A percentile compares a stretch with the other conserved stretches of the same genome.
These are phyloP conservation scores for Dendrobium catenatum DNA, from an alignment of 106 monocot species.

Conservation along the genomic window DNA sequence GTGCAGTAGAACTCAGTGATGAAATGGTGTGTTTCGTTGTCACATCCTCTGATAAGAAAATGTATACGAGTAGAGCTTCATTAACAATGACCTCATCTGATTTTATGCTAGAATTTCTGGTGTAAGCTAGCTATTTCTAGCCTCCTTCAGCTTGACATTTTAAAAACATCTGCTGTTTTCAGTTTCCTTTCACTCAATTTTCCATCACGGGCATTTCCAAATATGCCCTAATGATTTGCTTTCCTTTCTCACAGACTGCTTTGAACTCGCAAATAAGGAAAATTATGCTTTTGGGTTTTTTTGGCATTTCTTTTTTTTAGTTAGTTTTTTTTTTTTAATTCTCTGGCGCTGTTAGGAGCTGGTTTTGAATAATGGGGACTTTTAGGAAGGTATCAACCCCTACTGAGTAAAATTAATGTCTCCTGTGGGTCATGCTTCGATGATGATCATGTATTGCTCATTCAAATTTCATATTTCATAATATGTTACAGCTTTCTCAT, in stretches of 20 bases:
- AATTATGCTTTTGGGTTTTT: not conserved
- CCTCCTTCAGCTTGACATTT: not conserved
- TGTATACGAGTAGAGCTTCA: not conserved
- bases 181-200: not conserved
- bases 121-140: not conserved
- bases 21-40: not conserved
- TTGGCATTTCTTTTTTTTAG: not conserved
- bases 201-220: not conserved
- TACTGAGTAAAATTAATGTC: not conserved
- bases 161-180: not conserved
- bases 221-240: not conserved
- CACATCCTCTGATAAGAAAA: not conserved
- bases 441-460: not conserved
- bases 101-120: not conserved
- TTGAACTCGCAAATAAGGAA: not conserved
- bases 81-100: not conserved
- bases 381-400: not conserved
- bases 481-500: not conserved
- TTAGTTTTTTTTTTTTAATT: not conserved
- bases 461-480: constrained; percentile 1
- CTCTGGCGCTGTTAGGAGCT: not conserved
- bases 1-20: not conserved
- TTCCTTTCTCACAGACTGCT: not conserved
- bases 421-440: not conserved
- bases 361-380: not conserved